Evolutionary conservation across 169 alveolate species (phyloP), one percentile per base, ranked within the genome.

Genomic region (Plasmodium sp.): DNA sequence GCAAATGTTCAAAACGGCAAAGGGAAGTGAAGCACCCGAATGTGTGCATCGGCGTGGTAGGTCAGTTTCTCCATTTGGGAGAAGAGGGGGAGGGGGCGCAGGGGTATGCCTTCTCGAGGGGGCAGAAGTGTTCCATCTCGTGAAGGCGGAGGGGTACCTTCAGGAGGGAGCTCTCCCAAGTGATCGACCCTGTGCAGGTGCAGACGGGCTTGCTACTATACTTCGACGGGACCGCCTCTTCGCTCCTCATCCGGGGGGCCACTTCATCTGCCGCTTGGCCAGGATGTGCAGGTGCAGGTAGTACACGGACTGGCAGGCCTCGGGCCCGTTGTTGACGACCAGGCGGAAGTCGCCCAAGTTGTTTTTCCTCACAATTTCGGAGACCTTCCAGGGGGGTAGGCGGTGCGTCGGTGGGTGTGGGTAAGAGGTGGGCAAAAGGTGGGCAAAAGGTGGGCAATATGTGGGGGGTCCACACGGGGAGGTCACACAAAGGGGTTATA

Each of bases 321-420:
- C 88, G n/a, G 97, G 97, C 18, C 99, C 99, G 84, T 98, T 97
- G 92, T 98, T 98, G n/a, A 98, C 96, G 2, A 98, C 99, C 67
- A 98, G 92, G 84, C 99, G 97, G 82, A 93, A 98, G 43, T 99
- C 99, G 16, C 98, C 98, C 10, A 98, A 73, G 62, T 97, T 94
- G 72, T 97, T 96, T 82, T 96, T 84, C 45, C 91, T 95, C 33
- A 98, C 99, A 12, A 98, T 97, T 58, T 98, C 95, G 4, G 98
- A 96, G 7, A 97, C 97, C 98, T 96, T 75, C 6, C 33, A 31
- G 58, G 48, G 14, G 16, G 27, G 51, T 27, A 39, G 3, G 9
- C 31, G n/a, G n/a, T 27, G 33, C 58, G n/a, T 48, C n/a, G 58
- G 10, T 1, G 14, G 39, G 18, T 48, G 92, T 9, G 9, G 16